phyloP scores from a whole-genome alignment of 306 rosid species.

The Nissolia schottii region DNA sequence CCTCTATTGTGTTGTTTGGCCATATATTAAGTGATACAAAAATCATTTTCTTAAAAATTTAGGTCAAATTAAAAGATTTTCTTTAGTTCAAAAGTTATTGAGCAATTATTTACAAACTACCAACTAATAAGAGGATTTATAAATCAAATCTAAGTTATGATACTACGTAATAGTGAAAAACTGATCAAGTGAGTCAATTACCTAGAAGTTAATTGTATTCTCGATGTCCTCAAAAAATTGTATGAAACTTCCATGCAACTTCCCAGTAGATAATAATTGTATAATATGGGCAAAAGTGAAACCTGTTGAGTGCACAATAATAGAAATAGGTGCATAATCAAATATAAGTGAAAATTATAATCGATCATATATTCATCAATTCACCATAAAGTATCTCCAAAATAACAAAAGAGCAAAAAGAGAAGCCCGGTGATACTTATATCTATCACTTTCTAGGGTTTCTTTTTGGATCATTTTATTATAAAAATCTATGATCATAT shows the following conservation, averaged over 20 bases:
- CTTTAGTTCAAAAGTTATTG: too few relatives aligned
- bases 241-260: conserved; percentile 47
- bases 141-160: too few relatives aligned
- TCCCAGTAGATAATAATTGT: conserved; percentile 21
- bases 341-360: conserved; percentile 33
- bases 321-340: conserved; percentile 30
- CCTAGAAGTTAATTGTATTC: too few relatives aligned
- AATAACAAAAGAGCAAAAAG: conserved; percentile 16
- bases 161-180: too few relatives aligned
- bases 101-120: too few relatives aligned
- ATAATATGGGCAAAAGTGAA: conserved; percentile 35
- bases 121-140: too few relatives aligned
- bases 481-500: conserved; percentile 22
- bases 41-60: too few relatives aligned
- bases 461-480: conserved; percentile 33
- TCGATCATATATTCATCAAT: conserved; percentile 31
- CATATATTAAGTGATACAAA: too few relatives aligned
- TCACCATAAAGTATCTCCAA: conserved; percentile 35
- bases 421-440: not conserved
- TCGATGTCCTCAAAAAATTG: too few relatives aligned
- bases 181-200: too few relatives aligned
- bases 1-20: too few relatives aligned
- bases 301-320: conserved; percentile 64
- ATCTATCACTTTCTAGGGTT: conserved; percentile 37
- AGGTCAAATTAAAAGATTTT: too few relatives aligned